A percentile compares a stretch with the other conserved stretches of the same genome.
Evolutionary conservation across 768 basidiomycete species (phyloP).

Genomic region (Leucocoprinus sp.): DNA sequence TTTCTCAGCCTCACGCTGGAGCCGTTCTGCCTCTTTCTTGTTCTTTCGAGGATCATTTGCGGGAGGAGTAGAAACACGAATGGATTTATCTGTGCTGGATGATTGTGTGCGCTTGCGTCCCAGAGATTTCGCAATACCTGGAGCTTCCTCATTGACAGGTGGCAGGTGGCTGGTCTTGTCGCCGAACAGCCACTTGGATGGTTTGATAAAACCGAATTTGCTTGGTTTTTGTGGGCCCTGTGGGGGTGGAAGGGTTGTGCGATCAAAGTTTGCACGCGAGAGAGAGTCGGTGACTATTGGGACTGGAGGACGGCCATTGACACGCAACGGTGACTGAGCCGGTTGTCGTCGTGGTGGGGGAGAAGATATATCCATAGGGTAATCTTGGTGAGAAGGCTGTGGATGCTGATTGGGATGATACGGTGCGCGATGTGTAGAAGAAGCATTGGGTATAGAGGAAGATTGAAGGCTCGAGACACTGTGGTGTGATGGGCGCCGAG

Average conservation of each 20-base stretch:
- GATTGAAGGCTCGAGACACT: constrained; percentile 30
- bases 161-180: constrained; percentile 66
- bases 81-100: constrained; percentile 64
- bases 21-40: constrained; percentile 76
- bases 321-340: constrained; percentile 27
- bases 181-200: constrained; percentile 70
- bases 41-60: constrained; percentile 41
- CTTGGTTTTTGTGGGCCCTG: constrained; percentile 37
- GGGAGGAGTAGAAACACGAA: constrained; percentile 46
- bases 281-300: constrained; percentile 47
- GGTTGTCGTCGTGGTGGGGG: constrained; percentile 36
- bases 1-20: constrained; percentile 76
- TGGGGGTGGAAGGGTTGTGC: constrained; percentile 32
- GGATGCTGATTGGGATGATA: constrained; percentile 32
- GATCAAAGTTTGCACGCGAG: constrained; percentile 31
- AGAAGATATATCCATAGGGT: constrained; percentile 56
- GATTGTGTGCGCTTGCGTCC: constrained; percentile 78
- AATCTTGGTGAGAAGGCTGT: constrained; percentile 28
- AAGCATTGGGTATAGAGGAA: constrained; percentile 40
- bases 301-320: constrained; percentile 40
- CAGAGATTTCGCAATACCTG: constrained; percentile 28
- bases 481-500: constrained; percentile 23
- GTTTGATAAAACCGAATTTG: constrained; percentile 58
- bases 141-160: constrained; percentile 68
- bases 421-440: constrained; percentile 28